Conservation (phyloP, 2,329 filamentous ascomycete genomes). For the Tolypocladium nubicola region DNA sequence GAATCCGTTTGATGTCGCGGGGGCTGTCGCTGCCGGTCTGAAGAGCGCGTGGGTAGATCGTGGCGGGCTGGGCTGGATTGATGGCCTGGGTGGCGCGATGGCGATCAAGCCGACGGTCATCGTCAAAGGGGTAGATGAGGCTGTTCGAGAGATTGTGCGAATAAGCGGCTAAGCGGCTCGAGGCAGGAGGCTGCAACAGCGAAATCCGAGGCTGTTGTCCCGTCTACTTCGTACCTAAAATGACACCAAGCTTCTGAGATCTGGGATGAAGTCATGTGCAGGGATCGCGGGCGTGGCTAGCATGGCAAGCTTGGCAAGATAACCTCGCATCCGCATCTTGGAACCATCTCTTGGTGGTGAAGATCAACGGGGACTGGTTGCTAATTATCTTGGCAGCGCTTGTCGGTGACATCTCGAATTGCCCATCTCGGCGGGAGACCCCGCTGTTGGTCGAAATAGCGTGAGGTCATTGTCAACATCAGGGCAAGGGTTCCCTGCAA, state of each 20-base stretch:
- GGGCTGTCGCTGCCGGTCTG: conserved; percentile 15
- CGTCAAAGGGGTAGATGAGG: background rate
- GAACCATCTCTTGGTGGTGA: no score
- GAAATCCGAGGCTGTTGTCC: conserved; percentile 13
- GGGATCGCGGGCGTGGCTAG: no score
- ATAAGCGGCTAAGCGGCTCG: background rate
- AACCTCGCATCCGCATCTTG: no score
- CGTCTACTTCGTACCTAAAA: background rate
- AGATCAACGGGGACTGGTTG: no score
- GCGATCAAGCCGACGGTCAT: background rate
- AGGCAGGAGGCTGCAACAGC: background rate
- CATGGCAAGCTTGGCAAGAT: no score
- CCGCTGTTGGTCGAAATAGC: background rate
- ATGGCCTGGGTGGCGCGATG: background rate
- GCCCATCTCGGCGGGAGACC: background rate
- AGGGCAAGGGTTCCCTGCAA: background rate
- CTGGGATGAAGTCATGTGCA: no score
- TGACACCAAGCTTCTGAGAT: no score
- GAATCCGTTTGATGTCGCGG: conserved; percentile 65
- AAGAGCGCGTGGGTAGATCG: background rate
- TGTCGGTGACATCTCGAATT: no score
- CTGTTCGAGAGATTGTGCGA: background rate
- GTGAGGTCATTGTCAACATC: background rate
- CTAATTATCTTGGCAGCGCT: no score
- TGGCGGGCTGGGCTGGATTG: background rate